phyloP scores from a whole-genome alignment of 2,329 filamentous ascomycete genomes.

The Exophiala sp. region DNA sequence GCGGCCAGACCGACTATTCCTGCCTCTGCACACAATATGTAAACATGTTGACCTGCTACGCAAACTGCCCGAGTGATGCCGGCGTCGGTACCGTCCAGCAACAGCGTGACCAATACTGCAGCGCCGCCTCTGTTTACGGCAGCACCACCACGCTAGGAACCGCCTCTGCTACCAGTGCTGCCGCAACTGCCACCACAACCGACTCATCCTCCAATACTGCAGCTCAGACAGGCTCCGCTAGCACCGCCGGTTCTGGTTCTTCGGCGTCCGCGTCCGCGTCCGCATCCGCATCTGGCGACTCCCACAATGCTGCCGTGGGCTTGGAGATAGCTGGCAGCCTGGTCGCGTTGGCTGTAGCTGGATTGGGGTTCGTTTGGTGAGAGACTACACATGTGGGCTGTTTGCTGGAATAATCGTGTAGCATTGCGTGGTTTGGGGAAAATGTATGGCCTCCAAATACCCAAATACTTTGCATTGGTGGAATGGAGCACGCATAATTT shows the following conservation, averaged over 20 bases:
- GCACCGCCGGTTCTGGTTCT: conserved; percentile 17
- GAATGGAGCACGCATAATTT: neutral
- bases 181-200: conserved; percentile 13
- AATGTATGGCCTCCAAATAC: neutral
- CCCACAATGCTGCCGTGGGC: conserved; percentile 15
- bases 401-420: neutral
- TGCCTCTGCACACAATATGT: conserved; percentile 55
- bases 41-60: conserved; percentile 55
- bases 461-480: neutral
- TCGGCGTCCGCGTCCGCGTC: conserved; percentile 28
- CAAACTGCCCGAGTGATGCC: conserved; percentile 54
- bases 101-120: conserved; percentile 37
- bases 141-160: conserved; percentile 18
- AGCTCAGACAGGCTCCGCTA: conserved; percentile 15
- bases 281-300: conserved; percentile 26
- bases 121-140: conserved; percentile 39
- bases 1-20: conserved; percentile 46
- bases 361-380: conserved; percentile 15
- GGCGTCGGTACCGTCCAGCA: conserved; percentile 34
- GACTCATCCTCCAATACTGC: conserved; percentile 9
- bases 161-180: conserved; percentile 19
- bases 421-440: neutral
- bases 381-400: neutral
- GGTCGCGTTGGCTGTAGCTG: conserved; percentile 28
- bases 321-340: conserved; percentile 29